Evolutionary conservation across 768 basidiomycete genomes (phyloP), one percentile per base, ranked within the genome.

Genomic region (Sarcodon sp.): DNA sequence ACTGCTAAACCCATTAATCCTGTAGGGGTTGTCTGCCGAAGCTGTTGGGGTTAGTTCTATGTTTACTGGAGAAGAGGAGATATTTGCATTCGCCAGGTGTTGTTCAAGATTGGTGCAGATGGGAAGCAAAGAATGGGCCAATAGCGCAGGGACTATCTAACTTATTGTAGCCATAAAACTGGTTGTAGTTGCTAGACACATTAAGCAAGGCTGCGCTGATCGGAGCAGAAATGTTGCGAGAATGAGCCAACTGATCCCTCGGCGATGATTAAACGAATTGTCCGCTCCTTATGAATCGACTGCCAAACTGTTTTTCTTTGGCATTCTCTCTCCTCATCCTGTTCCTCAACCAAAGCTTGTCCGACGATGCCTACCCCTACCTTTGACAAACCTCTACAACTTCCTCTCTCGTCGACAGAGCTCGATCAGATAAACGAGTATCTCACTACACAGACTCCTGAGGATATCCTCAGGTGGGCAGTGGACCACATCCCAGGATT

Each of bases 1-100:
- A 12, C 31, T 13, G 44, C 21, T 47, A 13, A 57, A 47, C 49
- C 51, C 38, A 37, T 41, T 16, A 44, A 8, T 35, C 48, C 31
- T 37, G 33, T 54, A 93, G 89, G 91, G 91, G 15, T 69, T 97
- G 0, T 73, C 84, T 1, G 73, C 73, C 18, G 80, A 90, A 31
- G 66, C 75, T 15, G 84, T 94, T 13, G 87, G 90, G 33, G 69
- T 72, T 1, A 89, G 85, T 52, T 84, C 90, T 38, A 86, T 99
- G 69, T 98, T 98, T 60, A 84, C 83, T 0, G 93, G 94, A 3
- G 93, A 98, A 58, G 96, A 98, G 63, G 96, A 98, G 64, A 61
- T 97, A 0, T 99, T 99, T 60, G 96, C 96, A 0, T 99, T 97
- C 62, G 92, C 91, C 9, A 77, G 96, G 34, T 93, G 93, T 15